Evolutionary conservation across 345 rosid genomes (phyloP), one percentile per base, ranked within the genome.

Genomic region (Citropsis articulata): DNA sequence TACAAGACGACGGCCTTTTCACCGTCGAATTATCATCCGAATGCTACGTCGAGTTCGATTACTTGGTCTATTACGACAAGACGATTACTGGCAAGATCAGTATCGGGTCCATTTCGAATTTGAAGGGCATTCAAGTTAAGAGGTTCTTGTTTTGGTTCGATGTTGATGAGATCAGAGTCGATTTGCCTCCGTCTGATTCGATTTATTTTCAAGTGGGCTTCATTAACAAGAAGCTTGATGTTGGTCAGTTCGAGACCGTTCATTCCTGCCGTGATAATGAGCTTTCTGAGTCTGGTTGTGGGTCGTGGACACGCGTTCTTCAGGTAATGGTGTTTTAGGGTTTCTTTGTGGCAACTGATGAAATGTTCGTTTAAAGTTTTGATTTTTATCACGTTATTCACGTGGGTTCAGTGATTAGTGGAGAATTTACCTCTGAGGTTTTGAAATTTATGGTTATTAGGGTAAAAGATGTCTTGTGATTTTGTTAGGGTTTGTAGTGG

Each of bases 131-230:
- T 82, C 90, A 92, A 82, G 98, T 96, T 67, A 90, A 86, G 77
- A 82, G 85, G 36, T 74, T 94, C 87, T 87, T 93, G 56, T 38
- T 96, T 9, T 96, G 99, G 99, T 81, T 96, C 55, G 88, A 86
- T 78, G 97, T 96, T 16, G 93, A 89, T 76, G 89, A 89, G 79
- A 94, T 96, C 89, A 91, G 84, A 83, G 98, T 94, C 10, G 98
- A 96, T 86, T 88, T 96, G 40, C 99, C 98, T 0, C 98, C 99
- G 14, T 79, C 91, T 4, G 90, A 88, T 72, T 89, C 90, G 5
- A 96, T 95, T 78, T 95, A 95, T 81, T 95, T 95, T 83, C 93
- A 85, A 74, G 97, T 95, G 24, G 99, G 99, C 18, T 66, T 94
- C 66, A 87, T 95, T 81, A 94, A 92, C 75, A 93, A 92, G 91